Percentiles rank a stretch among this genome's conserved stretches.
Evolutionary conservation across 2,329 filamentous ascomycete species (phyloP).

Genomic region (Fusarium clavum): DNA sequence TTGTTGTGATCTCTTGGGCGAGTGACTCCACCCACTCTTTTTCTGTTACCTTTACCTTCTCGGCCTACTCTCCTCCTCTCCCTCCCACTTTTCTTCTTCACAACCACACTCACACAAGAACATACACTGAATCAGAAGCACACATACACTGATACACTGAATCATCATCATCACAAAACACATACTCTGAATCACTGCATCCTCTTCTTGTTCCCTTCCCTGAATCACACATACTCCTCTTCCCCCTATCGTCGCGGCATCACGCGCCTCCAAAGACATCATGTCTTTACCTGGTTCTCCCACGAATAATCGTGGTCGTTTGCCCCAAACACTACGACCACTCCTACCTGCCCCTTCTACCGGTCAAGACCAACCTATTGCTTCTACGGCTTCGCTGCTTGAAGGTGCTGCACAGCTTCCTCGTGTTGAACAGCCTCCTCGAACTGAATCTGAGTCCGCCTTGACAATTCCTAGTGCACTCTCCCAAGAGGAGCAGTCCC

Average conservation of each 20-base stretch:
- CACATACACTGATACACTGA: background rate
- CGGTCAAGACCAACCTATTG: background rate
- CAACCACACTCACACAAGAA: background rate
- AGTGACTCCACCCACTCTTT: slow-evolving; percentile 4
- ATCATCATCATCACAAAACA: background rate
- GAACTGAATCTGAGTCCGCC: background rate
- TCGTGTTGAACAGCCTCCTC: background rate
- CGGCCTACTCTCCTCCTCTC: background rate
- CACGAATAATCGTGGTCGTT: background rate
- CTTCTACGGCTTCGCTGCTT: background rate
- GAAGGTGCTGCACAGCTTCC: background rate
- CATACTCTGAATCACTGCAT: background rate
- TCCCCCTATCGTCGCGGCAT: background rate
- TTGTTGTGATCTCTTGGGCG: slow-evolving; percentile 1
- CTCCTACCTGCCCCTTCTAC: background rate
- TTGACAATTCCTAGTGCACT: background rate
- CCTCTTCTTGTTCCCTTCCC: background rate
- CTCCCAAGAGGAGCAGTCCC: background rate
- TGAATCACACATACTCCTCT: background rate
- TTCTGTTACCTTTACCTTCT: background rate
- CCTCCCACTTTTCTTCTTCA: background rate
- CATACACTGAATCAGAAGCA: background rate
- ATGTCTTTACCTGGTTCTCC: background rate
- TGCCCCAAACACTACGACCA: background rate
- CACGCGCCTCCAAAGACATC: background rate